Evolutionary conservation across 176 grass and related monocot genomes (phyloP), one percentile per base, ranked within the genome.

Genomic region (Oryza glaberrima): DNA sequence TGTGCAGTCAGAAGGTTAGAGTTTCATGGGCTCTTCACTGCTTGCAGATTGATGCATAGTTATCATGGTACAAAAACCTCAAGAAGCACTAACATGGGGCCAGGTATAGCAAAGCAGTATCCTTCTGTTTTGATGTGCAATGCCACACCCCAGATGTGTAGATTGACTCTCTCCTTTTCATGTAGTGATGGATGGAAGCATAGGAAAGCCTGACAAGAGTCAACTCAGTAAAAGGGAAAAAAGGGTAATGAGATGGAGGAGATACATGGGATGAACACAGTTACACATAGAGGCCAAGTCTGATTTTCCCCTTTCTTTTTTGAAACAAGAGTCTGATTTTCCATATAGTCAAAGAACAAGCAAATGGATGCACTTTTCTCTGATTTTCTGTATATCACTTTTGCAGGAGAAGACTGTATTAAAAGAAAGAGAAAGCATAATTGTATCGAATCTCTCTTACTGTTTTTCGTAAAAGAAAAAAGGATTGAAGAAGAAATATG

Each of bases 151-250:
- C 19, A 5, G 10, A 70, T 78, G 60, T 60, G 25, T 69, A 44
- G 23, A 76, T 45, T 44, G 74, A 64, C 32, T 79, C 74, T 79
- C 80, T 70, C 77, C 41, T 67, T 56, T 80, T 67, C 34, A n/a
- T 26, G 67, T 47, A 73, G 28, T 48, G 43, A 58, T 58, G 5
- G 54, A 58, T 58, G 5, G 6, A 65, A 13, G 9, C 76, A 40
- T 19, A 26, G 28, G 8, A 81, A 80, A 67, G 22, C 11, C 34
- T 45, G 71, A 81, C 17, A 75, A 36, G 48, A 40, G 78, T 87
- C 34, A 75, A 32, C 22, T 44, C 16, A 36, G 9, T 56, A 35
- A 56, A 76, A 5, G 13, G 13, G 6, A 6, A 40, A 40, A 36
- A 64, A 63, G 38, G 36, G 64, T 8, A 28, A 58, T 19, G 63